phyloP scores from a whole-genome alignment of 2,329 filamentous ascomycete species.

The Hymenoscyphus albidus region DNA sequence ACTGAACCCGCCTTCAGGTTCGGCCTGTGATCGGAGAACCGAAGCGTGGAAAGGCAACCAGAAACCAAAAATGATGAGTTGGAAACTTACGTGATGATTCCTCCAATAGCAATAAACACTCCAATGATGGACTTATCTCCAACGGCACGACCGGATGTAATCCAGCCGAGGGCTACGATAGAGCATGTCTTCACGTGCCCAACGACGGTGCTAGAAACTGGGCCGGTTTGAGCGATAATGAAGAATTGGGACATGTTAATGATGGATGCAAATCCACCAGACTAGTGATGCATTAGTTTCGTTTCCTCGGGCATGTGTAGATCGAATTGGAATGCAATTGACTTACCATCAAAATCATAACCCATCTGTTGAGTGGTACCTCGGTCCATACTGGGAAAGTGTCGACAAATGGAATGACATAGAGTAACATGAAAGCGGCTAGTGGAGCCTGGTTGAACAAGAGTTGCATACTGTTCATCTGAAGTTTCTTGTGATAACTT shows the following conservation, averaged over 20 bases:
- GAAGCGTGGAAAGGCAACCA: neutral
- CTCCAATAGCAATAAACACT: conserved; percentile 52
- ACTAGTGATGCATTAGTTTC: conserved; percentile 41
- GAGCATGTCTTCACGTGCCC: conserved; percentile 63
- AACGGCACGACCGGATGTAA: conserved; percentile 50
- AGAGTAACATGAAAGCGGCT: conserved; percentile 58
- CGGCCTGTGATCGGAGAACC: neutral
- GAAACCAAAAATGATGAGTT: neutral
- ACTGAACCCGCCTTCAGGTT: neutral
- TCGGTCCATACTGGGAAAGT: conserved; percentile 54
- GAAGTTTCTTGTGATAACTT: conserved; percentile 60
- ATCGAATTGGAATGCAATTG: neutral
- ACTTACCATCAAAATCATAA: conserved; percentile 54
- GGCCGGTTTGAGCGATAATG: conserved; percentile 58
- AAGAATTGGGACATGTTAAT: conserved; percentile 65
- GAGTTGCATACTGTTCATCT: conserved; percentile 66
- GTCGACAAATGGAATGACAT: conserved; percentile 63
- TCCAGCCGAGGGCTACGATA: conserved; percentile 62
- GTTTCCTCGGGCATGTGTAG: neutral
- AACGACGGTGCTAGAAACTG: conserved; percentile 62
- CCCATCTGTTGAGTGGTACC: conserved; percentile 49
- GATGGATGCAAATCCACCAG: conserved; percentile 57
- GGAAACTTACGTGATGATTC: conserved; percentile 51
- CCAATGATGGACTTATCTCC: conserved; percentile 53
- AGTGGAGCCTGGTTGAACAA: conserved; percentile 65